Evolutionary conservation across 2,329 filamentous ascomycete genomes (phyloP), one percentile per base, ranked within the genome.

Genomic region (Diaporthe sp.): DNA sequence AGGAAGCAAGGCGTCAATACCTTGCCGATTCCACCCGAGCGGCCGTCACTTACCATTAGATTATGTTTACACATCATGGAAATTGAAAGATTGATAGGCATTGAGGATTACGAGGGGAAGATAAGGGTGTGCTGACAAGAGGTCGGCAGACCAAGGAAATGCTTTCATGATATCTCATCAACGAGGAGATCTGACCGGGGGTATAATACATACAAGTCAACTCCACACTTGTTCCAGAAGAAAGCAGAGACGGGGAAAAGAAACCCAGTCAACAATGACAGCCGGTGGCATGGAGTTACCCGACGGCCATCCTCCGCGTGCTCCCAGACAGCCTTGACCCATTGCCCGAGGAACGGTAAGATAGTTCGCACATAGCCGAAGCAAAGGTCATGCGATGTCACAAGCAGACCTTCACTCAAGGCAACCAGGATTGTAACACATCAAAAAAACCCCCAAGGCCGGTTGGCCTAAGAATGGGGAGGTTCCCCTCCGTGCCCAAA

Each of bases 191-290:
- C 27, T 37, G 61, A 66, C 69, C 17, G 69, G 69, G 69, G 69
- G 69, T 71, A 71, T 71, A 71, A 32, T 51, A 71, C 35, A 35
- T 71, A 71, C 61, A 66, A 3, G 30, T 71, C 44, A 58, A 70
- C 51, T 71, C 53, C 55, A 35, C 42, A 37, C 39, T 22, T 59
- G 39, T 71, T 50, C 61, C 61, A 50, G 44, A 65, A 39, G 15
- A 13, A 30, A 53, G 30, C 13, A 35, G 13, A 30, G 7, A 68
- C 17, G 19, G 50, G 35, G 8, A 44, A 58, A 70, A 22, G 7
- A 59, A 37, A 27, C 35, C 10, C 25, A n/a, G 68, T 7, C 51
- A 56, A 30, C 35, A 70, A 15, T 19, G 65, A 22, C 51, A 63
- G 59, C n/a, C 25, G 25, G 32, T 4, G 25, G 39, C 9, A 39